Evolutionary conservation across 208 protist genomes (phyloP).

Genomic region (Entamoeba dispar): DNA sequence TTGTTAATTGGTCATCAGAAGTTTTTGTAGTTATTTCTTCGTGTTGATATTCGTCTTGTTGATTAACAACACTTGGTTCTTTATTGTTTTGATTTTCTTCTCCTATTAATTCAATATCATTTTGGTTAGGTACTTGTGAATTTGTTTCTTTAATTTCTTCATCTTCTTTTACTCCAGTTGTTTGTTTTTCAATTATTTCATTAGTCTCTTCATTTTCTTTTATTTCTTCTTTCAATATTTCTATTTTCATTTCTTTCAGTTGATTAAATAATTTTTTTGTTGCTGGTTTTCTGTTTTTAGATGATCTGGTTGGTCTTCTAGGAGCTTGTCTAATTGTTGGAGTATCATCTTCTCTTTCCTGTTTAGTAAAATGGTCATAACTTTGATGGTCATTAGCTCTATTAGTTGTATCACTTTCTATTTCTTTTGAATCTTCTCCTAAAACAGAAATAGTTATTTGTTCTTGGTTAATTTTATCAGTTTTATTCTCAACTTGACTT

Average conservation of each 20-base stretch:
- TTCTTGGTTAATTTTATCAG: too few relatives aligned
- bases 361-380: too few relatives aligned
- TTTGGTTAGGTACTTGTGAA: background rate
- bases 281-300: background rate
- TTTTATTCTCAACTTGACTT: too few relatives aligned
- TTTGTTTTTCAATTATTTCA: background rate
- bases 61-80: too few relatives aligned
- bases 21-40: too few relatives aligned
- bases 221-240: background rate
- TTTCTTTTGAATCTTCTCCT: too few relatives aligned
- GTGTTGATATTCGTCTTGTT: too few relatives aligned
- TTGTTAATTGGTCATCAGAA: too few relatives aligned
- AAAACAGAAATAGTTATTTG: too few relatives aligned
- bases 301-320: background rate
- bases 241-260: background rate
- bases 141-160: background rate
- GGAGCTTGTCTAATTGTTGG: background rate
- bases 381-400: too few relatives aligned
- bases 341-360: too few relatives aligned
- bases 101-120: background rate
- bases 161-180: background rate
- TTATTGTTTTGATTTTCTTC: background rate
- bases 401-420: too few relatives aligned
- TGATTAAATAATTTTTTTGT: background rate
- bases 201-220: background rate